Percentiles rank a stretch among this genome's conserved stretches.
Conservation (phyloP, 331 rosid genomes). For the Erythrophleum ivorense region DNA sequence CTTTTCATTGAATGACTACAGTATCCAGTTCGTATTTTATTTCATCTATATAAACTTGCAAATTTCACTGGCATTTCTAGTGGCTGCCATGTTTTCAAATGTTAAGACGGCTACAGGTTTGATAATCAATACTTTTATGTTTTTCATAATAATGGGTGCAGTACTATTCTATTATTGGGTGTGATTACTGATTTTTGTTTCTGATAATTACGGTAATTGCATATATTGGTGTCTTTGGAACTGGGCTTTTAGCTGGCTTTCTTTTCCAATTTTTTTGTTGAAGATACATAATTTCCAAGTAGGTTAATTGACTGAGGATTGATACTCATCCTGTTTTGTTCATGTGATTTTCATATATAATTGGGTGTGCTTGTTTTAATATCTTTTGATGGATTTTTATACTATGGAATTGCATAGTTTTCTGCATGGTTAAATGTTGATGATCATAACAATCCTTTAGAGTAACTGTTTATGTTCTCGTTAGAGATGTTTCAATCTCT, state of each 20-base stretch:
- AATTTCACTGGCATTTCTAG: conserved; percentile 72
- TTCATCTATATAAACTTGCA: conserved; percentile 84
- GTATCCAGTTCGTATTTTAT: conserved; percentile 82
- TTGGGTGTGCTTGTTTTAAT: not conserved
- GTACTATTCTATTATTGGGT: conserved; percentile 22
- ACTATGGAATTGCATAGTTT: not conserved
- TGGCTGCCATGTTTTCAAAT: conserved; percentile 69
- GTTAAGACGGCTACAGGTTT: conserved; percentile 90
- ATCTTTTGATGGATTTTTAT: conserved; percentile 11
- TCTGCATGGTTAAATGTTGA: conserved; percentile 16
- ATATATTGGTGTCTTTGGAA: conserved; percentile 77
- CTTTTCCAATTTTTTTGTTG: conserved; percentile 67
- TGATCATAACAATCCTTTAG: not conserved
- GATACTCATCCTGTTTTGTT: conserved; percentile 18
- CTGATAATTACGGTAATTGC: conserved; percentile 62
- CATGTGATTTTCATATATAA: conserved; percentile 24
- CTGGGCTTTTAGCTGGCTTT: conserved; percentile 74
- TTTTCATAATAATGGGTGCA: not conserved
- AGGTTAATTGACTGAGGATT: conserved; percentile 46
- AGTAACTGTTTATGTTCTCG: not conserved
- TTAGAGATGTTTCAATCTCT: conserved; percentile 13
- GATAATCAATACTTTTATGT: conserved; percentile 25
- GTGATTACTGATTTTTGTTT: conserved; percentile 25
- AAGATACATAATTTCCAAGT: conserved; percentile 82
- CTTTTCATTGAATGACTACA: conserved; percentile 81